Evolutionary conservation across 2,329 filamentous ascomycete genomes (phyloP).

Genomic region (Colletotrichum paranaense): DNA sequence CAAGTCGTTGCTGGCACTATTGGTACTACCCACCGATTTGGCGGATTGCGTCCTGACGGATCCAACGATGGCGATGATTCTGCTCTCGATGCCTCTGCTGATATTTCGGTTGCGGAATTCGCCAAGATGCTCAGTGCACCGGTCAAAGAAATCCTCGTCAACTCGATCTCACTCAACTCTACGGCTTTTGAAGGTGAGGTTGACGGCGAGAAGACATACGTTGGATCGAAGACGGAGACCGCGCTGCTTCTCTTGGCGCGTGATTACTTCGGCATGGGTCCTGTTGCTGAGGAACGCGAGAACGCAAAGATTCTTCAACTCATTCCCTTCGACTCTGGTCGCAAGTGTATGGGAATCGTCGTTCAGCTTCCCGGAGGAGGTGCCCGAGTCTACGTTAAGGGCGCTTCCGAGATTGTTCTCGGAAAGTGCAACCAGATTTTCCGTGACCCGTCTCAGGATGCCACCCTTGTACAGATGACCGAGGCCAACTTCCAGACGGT

Average conservation of each 20-base stretch:
- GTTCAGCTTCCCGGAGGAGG: constrained; percentile 61
- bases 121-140: constrained; percentile 56
- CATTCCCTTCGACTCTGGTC: constrained; percentile 79
- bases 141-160: constrained; percentile 64
- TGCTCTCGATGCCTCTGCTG: constrained; percentile 45
- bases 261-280: constrained; percentile 74
- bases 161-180: constrained; percentile 74
- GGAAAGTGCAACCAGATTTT: constrained; percentile 65
- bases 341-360: constrained; percentile 78
- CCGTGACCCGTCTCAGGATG: constrained; percentile 58
- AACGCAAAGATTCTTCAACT: constrained; percentile 71
- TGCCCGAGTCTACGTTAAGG: constrained; percentile 71
- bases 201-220: constrained; percentile 74
- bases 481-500: constrained; percentile 67
- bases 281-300: constrained; percentile 72
- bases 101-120: constrained; percentile 59
- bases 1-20: constrained; percentile 71
- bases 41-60: constrained; percentile 48
- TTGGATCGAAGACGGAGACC: constrained; percentile 83
- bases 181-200: constrained; percentile 82
- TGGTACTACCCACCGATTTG: constrained; percentile 67
- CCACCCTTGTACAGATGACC: constrained; percentile 56
- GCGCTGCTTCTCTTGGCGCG: constrained; percentile 77
- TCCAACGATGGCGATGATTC: constrained; percentile 40
- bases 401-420: constrained; percentile 74